Conservation (phyloP, 495 filamentous ascomycete genomes). For the Hypomontagnella submonticulosa region DNA sequence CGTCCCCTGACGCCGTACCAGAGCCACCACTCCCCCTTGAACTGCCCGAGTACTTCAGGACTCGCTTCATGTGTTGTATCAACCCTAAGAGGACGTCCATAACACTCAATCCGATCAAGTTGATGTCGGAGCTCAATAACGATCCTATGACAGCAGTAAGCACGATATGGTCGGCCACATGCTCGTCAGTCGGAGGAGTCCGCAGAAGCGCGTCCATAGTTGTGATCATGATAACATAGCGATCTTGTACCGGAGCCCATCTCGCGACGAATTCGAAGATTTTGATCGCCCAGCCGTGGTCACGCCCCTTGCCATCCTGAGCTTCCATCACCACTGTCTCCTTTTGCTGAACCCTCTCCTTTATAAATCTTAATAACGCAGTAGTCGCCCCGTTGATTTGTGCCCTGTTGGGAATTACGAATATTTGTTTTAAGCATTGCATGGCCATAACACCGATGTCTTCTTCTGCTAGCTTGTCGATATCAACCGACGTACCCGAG, state of each 20-base stretch:
- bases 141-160: conserved; percentile 79
- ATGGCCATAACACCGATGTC: conserved; percentile 85
- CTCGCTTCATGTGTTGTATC: conserved; percentile 77
- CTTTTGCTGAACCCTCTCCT: conserved; percentile 63
- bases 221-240: conserved; percentile 84
- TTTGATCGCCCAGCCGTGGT: conserved; percentile 78
- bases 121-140: conserved; percentile 85
- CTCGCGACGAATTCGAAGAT: conserved; percentile 79
- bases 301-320: conserved; percentile 46
- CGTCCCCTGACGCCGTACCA: conserved; percentile 41
- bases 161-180: conserved; percentile 74
- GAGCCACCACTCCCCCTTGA: conserved; percentile 52
- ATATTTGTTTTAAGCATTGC: conserved; percentile 82
- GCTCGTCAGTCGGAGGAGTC: conserved; percentile 71
- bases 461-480: conserved; percentile 86
- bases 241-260: conserved; percentile 92
- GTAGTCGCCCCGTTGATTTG: conserved; percentile 80
- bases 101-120: conserved; percentile 91
- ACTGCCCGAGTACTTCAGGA: conserved; percentile 72
- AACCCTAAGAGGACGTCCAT: conserved; percentile 90
- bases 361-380: conserved; percentile 76
- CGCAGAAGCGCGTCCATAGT: conserved; percentile 77
- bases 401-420: conserved; percentile 75
- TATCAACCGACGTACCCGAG: conserved; percentile 79
- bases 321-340: conserved; percentile 55